Conservation (phyloP, 352 stramenopile species). For the Phytophthora hybrid region DNA sequence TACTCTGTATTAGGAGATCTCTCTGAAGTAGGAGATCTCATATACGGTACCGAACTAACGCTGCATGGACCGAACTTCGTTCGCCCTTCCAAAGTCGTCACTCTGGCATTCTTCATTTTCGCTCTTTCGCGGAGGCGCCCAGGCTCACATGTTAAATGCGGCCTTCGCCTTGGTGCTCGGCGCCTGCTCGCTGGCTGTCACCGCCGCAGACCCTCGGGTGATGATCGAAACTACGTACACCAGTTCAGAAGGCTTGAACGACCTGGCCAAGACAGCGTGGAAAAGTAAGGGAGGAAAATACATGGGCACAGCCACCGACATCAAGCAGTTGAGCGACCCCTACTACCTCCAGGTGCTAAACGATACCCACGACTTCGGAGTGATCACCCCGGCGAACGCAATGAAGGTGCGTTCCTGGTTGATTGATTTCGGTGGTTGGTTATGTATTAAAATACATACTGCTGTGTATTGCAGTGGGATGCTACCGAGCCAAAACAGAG, state of each 20-base stretch:
- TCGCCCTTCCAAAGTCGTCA: neutral
- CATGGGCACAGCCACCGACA: conserved; percentile 43
- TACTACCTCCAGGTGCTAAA: conserved; percentile 37
- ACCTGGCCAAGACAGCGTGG: conserved; percentile 34
- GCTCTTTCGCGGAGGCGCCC: conserved; percentile 2
- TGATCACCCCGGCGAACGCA: conserved; percentile 43
- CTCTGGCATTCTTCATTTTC: conserved; percentile 22
- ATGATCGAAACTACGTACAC: conserved; percentile 49
- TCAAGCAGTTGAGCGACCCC: conserved; percentile 38
- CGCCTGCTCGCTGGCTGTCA: conserved; percentile 18
- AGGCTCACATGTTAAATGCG: conserved; percentile 21
- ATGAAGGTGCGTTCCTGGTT: conserved; percentile 40
- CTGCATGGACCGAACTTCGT: conserved; percentile 21
- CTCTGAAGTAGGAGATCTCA: too few species aligned
- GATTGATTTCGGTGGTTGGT: neutral
- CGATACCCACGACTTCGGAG: conserved; percentile 37
- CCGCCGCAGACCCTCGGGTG: conserved; percentile 27
- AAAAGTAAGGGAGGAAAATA: conserved; percentile 39
- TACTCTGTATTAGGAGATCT: too few species aligned
- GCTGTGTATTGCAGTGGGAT: conserved; percentile 31
- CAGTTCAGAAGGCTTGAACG: conserved; percentile 30
- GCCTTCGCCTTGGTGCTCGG: conserved; percentile 21
- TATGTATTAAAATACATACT: neutral
- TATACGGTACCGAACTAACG: conserved; percentile 17
- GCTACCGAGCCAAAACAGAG: conserved; percentile 33